Base-by-base conservation (phyloP, 1,284 basidiomycete genomes). In the Apiotrichum gamsii region DNA sequence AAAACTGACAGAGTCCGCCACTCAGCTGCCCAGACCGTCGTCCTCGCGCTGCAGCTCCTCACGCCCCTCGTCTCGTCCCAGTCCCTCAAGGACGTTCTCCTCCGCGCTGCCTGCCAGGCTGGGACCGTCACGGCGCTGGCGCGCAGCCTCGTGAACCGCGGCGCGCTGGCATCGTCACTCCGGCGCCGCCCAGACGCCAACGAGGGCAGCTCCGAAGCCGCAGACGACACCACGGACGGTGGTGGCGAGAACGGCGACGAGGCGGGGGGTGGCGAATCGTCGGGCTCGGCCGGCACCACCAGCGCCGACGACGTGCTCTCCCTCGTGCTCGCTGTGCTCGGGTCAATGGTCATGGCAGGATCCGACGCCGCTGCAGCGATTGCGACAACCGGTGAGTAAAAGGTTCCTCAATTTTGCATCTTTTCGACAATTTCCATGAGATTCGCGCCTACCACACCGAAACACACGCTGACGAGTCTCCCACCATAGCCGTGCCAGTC, bases 1-100 rank as follows among this genome's bases (percentile, higher is more conserved):
- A 23, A 10, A 4, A 6, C 36, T 37, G 23, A 37, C 39, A n/a
- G n/a, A n/a, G n/a, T n/a, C n/a, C n/a, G n/a, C 37, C n/a, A 35
- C 23, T 5, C 43, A 54, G 52, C 52, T 8, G 24, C 47, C 0
- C 38, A 38, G 3, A 47, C 42, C 19, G 16, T 37, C 18, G 39
- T 54, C 5, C 42, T 47, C 8, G 30, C 42, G 8, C 43, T 54
- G 3, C 32, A 40, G 32, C 29, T 47, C 3, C 31, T 54, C 18
- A 36, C 45, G 0, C 48, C 52, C 0, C 35, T 50, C 10, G 52
- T 34, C 0, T 30, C 43, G 2, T 11, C 37, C 3, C 25, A 29
- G 1, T 13, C 10, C 10, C 20, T 32, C 11, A 20, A 14, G 15
- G 11, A 18, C 8, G 30, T 24, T 2, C 29, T 45, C 2, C 35